These are phyloP conservation scores for Leishmania lainsoni DNA, from an alignment of 208 protist genomes.

Conservation along the genomic window DNA sequence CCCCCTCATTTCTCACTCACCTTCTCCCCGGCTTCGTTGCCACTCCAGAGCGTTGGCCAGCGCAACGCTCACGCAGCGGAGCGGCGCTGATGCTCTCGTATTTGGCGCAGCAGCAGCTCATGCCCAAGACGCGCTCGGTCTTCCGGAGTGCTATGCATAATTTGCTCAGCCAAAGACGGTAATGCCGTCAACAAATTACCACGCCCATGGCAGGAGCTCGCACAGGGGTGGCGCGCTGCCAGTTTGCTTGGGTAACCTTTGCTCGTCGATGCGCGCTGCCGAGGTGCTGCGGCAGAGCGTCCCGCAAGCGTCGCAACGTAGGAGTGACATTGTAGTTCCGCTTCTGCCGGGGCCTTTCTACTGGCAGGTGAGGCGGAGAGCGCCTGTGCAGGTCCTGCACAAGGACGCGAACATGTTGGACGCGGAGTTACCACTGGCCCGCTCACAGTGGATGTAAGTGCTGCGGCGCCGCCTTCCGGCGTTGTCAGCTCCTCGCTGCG, in stretches of 20 bases:
- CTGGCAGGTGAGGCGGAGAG: neutral
- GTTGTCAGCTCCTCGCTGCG: neutral
- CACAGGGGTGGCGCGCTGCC: neutral
- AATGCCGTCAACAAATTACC: neutral
- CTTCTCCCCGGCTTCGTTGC: neutral
- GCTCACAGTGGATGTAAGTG: neutral
- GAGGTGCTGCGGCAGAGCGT: neutral
- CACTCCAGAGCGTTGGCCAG: neutral
- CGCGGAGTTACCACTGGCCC: neutral
- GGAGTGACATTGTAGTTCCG: neutral
- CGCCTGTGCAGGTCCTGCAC: neutral
- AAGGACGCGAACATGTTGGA: neutral
- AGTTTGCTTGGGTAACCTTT: neutral
- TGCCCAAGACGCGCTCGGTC: slow-evolving; percentile 44
- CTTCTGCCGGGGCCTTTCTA: neutral
- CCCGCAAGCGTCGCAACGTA: neutral
- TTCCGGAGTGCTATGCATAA: slow-evolving; percentile 28
- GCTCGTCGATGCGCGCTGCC: neutral
- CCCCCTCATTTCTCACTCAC: neutral
- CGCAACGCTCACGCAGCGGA: neutral
- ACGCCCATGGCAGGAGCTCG: neutral
- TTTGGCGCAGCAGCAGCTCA: slow-evolving; percentile 69
- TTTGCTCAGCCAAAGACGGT: slow-evolving; percentile 24
- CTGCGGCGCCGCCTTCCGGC: slow-evolving; percentile 19
- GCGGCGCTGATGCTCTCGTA: slow-evolving; percentile 32